These are phyloP conservation scores for Teratosphaeria viscida DNA, from an alignment of 2,329 filamentous ascomycete species.

Conservation along the genomic window DNA sequence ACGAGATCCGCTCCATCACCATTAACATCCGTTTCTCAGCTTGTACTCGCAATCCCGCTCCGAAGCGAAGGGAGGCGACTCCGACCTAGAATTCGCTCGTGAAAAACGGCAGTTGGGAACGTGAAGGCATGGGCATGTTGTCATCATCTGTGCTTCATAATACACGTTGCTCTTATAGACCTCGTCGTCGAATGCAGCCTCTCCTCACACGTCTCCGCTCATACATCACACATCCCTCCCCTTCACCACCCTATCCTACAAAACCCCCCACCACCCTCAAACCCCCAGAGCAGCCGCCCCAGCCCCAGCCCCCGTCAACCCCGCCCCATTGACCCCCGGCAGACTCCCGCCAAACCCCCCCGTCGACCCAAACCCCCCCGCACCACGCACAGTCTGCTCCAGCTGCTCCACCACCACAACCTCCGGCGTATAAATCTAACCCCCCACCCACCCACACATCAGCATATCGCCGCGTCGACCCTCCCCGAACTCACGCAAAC, in stretches of 20 bases:
- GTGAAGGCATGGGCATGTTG: no score
- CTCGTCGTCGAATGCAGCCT: no score
- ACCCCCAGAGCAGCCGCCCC: not conserved
- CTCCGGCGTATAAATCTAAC: slow-evolving; percentile 76
- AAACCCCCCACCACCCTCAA: not conserved
- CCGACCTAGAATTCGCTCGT: no score
- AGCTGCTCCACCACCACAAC: slow-evolving; percentile 82
- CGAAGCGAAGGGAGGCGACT: no score
- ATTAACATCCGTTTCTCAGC: no score
- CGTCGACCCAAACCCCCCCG: slow-evolving; percentile 85
- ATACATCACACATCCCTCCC: not conserved
- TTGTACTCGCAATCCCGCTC: no score
- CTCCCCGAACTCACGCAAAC: not conserved
- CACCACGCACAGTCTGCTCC: slow-evolving; percentile 81
- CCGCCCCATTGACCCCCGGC: slow-evolving; percentile 17
- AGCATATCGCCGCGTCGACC: not conserved
- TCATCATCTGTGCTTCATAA: no score
- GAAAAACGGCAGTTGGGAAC: no score
- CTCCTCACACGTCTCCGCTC: not conserved
- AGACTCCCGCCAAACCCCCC: slow-evolving; percentile 40
- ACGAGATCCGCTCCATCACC: no score
- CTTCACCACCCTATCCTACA: not conserved
- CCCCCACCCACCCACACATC: not conserved
- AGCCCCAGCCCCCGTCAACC: not conserved
- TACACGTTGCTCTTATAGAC: not conserved